Evolutionary conservation across 495 filamentous ascomycete species (phyloP).

Genomic region (Trichoderma reesei): DNA sequence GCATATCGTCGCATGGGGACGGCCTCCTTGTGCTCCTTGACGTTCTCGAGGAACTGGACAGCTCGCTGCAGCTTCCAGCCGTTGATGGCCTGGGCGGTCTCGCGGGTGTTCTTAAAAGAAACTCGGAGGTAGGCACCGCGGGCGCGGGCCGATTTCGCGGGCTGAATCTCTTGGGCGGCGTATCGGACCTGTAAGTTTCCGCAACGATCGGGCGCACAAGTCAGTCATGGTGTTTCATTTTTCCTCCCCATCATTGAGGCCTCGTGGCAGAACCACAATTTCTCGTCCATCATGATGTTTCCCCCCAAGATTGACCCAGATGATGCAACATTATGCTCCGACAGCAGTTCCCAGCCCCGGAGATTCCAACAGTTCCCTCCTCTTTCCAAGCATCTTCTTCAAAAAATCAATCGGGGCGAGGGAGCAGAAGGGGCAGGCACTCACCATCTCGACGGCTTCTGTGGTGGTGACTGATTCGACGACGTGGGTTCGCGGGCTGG

Average conservation of each 20-base stretch:
- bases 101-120: slow-evolving; percentile 99
- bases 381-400: not conserved
- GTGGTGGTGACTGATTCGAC: slow-evolving; percentile 10
- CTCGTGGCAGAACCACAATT: not conserved
- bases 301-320: not conserved
- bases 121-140: slow-evolving; percentile 98
- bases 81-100: slow-evolving; percentile 97
- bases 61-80: slow-evolving; percentile 97
- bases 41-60: slow-evolving; percentile 90
- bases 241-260: not conserved
- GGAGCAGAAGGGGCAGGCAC: not conserved
- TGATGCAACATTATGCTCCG: not conserved
- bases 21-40: slow-evolving; percentile 87
- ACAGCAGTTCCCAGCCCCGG: not conserved
- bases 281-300: not conserved
- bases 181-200: slow-evolving; percentile 72
- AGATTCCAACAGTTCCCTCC: not conserved
- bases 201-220: slow-evolving; percentile 16
- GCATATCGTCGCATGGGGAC: slow-evolving; percentile 95
- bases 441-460: slow-evolving; percentile 11
- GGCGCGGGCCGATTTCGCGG: slow-evolving; percentile 89
- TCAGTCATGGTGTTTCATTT: slow-evolving; percentile 20
- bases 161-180: slow-evolving; percentile 80
- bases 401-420: not conserved
- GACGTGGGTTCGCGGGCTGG: slow-evolving; percentile 10